These are phyloP conservation scores for Clausena lansium DNA, from an alignment of 345 rosid genomes.

Conservation along the genomic window DNA sequence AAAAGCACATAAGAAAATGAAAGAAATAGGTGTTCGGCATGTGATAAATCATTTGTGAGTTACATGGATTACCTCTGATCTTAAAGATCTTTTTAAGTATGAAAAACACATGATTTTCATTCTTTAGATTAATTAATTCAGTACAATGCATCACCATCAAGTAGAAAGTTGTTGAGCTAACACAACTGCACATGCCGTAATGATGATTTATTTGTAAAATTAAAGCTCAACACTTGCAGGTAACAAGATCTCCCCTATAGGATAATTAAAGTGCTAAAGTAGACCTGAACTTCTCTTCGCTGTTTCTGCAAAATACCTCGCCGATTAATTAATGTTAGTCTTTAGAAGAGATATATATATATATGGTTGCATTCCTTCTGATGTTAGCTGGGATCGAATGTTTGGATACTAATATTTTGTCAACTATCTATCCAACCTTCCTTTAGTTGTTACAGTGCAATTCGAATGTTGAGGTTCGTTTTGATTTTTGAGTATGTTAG, in stretches of 20 bases:
- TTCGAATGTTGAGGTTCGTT: too few species aligned
- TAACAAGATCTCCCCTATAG: background rate
- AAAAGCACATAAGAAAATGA: background rate
- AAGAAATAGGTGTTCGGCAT: slow-evolving; percentile 12
- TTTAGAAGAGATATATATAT: too few species aligned
- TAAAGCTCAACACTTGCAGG: background rate
- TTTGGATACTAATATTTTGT: too few species aligned
- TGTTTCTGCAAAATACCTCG: too few species aligned
- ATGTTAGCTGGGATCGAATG: too few species aligned
- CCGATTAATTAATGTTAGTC: background rate
- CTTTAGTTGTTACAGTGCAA: too few species aligned
- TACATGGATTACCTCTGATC: background rate
- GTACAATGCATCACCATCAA: background rate
- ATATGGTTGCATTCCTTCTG: background rate
- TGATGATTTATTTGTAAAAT: slow-evolving; percentile 15
- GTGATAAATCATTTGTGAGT: slow-evolving; percentile 22
- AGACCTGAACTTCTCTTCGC: background rate
- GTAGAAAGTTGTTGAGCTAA: slow-evolving; percentile 17
- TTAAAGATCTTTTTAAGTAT: background rate
- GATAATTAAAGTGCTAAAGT: background rate
- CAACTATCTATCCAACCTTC: too few species aligned
- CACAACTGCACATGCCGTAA: slow-evolving; percentile 19
- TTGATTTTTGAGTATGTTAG: too few species aligned
- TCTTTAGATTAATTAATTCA: slow-evolving; percentile 3
- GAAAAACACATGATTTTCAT: background rate